Evolutionary conservation across 2,329 filamentous ascomycete species (phyloP).

Genomic region (Diaporthe vaccinii): DNA sequence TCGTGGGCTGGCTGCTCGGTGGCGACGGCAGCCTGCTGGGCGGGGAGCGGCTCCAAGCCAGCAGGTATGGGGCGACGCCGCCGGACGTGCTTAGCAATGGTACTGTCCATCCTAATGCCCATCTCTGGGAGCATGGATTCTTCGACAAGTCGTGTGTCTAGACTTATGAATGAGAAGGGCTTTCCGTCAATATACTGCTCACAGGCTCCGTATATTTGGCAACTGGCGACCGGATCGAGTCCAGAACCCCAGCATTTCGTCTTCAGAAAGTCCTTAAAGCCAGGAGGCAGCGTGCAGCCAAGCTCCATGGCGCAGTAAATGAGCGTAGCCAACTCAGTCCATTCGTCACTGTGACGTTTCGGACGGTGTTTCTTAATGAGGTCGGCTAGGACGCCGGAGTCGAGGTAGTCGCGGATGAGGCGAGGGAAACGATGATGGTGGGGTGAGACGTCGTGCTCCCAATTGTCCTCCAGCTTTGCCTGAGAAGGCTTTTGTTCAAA

Average conservation of each 20-base stretch:
- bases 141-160: background rate
- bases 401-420: background rate
- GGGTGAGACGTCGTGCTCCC: background rate
- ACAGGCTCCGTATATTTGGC: background rate
- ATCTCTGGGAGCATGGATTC: no score
- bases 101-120: no score
- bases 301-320: slow-evolving; percentile 3
- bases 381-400: background rate
- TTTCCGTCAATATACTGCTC: background rate
- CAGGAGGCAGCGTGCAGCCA: background rate
- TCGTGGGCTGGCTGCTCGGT: background rate
- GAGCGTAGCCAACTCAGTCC: background rate
- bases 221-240: no score
- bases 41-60: background rate
- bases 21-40: background rate
- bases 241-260: no score
- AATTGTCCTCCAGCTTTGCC: background rate
- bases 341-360: background rate
- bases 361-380: background rate
- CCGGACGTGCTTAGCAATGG: no score
- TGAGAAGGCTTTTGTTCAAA: background rate
- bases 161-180: background rate
- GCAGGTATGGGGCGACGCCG: background rate
- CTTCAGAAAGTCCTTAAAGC: background rate
- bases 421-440: background rate